phyloP scores from a whole-genome alignment of 2,329 filamentous ascomycete species.

The Pseudogymnoascus sp. region DNA sequence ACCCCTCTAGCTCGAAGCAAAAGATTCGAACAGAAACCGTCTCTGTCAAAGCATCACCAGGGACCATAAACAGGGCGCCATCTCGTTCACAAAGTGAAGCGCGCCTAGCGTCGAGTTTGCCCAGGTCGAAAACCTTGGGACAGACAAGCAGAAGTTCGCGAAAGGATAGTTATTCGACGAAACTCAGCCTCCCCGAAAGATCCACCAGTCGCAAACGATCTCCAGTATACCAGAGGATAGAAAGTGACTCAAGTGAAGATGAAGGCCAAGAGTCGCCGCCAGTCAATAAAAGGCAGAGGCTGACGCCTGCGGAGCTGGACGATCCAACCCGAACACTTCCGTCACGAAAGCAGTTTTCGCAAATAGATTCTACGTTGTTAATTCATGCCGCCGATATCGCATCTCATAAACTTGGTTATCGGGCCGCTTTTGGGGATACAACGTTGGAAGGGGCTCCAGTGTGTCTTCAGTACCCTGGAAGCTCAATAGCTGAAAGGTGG shows the following conservation, averaged over 20 bases:
- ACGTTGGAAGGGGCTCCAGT: slow-evolving; percentile 45
- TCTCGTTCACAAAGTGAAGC: slow-evolving; percentile 7
- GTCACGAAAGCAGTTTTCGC: slow-evolving; percentile 20
- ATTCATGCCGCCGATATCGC: slow-evolving; percentile 52
- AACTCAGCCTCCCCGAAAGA: not conserved
- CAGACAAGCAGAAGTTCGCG: not conserved
- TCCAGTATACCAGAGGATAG: slow-evolving; percentile 15
- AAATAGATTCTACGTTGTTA: slow-evolving; percentile 18
- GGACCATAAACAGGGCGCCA: not conserved
- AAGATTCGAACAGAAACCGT: slow-evolving; percentile 10
- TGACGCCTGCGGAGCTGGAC: slow-evolving; percentile 1
- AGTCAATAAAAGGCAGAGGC: slow-evolving; percentile 12
- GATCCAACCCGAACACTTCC: slow-evolving; percentile 23
- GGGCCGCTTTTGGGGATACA: slow-evolving; percentile 38
- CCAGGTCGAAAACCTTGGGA: not conserved
- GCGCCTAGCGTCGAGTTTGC: not conserved
- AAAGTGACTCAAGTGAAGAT: slow-evolving; percentile 13
- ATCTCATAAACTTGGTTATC: slow-evolving; percentile 41
- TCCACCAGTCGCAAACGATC: slow-evolving; percentile 12
- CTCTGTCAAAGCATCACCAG: slow-evolving; percentile 1
- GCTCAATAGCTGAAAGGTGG: slow-evolving; percentile 58
- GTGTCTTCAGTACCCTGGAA: slow-evolving; percentile 76
- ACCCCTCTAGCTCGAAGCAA: slow-evolving; percentile 8
- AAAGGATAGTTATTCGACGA: slow-evolving; percentile 7
- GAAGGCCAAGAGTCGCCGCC: slow-evolving; percentile 6